Base-by-base conservation (phyloP, 305 asterid genomes). In the Caryopteris hybrid region DNA sequence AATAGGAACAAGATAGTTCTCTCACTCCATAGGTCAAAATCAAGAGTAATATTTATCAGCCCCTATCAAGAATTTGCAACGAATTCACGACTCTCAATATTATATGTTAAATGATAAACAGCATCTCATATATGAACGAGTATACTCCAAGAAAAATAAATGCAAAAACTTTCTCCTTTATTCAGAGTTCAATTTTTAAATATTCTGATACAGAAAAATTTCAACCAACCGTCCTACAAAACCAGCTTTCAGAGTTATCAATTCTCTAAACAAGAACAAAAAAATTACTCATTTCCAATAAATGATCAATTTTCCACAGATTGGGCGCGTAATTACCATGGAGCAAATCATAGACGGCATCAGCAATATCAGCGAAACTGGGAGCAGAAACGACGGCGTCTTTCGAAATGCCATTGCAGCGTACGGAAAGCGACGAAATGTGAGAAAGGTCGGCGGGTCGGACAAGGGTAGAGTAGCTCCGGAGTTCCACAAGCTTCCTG, bases 401-500 rank as follows among this genome's bases (percentile, higher is more conserved):
- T 36, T 60, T 79, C 10, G 81, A 78, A 53, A 95, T 91, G 33
- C 99, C 98, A 56, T 83, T 95, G 72, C 90, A 81, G 36, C 98
- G 91, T 17, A 75, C 96, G 13, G 98, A 88, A 33, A 86, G 95
- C n/a, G 83, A 57, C 2, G 93, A 68, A 27, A 91, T 89, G 48
- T 53, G 94, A 50, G 92, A 71, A 11, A 83, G 84, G 76, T 91
- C 89, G 5, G 81, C 60, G 41, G 99, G 99, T 38, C 86, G 74
- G 59, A 88, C 85, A 31, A 94, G 73, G 50, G 96, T 80, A 14
- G 97, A 87, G 87, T 83, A 94, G 27, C 65, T 79, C 23, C 80
- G 81, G 55, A 79, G 96, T 88, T 91, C 99, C 75, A 81, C 84
- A 25, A 94, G 89, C 86, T 86, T 94, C 83, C 81, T 91, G 0